Base-by-base conservation (phyloP, 495 filamentous ascomycete species). In the Aspergillus ostianus region DNA sequence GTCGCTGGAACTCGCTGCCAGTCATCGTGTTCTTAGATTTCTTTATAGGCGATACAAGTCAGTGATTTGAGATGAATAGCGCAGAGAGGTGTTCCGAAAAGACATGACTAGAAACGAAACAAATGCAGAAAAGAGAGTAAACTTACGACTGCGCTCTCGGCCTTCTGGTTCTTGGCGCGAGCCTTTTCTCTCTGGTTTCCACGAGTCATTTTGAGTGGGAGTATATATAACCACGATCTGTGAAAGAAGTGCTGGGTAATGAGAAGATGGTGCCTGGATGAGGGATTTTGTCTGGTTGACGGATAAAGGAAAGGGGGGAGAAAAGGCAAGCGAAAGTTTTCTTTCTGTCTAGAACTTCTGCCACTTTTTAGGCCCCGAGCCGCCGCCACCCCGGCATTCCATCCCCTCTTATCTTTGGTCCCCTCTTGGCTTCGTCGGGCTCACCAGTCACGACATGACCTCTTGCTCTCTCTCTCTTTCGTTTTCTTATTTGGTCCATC, bases 121-220 rank as follows among this genome's bases (percentile, higher is more conserved):
- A 54, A 41, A 53, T 26, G 20, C 27, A 10, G 32, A 13, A 51
- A n/a, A 51, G 29, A 30, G 55, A 47, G 54, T 23, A 18, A 30
- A 55, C 64, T n/a, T 51, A 66, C 87, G 74, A 76, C 59, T 21
- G 69, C 61, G 29, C 81, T 76, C 52, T 77, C 69, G 69, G 85
- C 84, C 80, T 93, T 91, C 71, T 84, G 82, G 67, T 81, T 87
- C 76, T 91, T 92, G 74, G 90, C 88, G 59, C 92, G 89, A 67
- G 88, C 90, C 73, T 89, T 90, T 56, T 96, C 92, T 68, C 92
- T 85, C 81, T 97, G 92, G 70, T 97, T 97, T 63, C 92, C 92
- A 71, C 92, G 90, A 58, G 92, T 85, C 92, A 97, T 97, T 36
- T 71, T 83, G 72, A 46, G 18, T 46, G 44, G 44, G 44, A 46